Percentiles rank a stretch among this genome's conserved stretches.
Evolutionary conservation across 1,284 basidiomycete species (phyloP).

Genomic region (Violaceomyces palustris): DNA sequence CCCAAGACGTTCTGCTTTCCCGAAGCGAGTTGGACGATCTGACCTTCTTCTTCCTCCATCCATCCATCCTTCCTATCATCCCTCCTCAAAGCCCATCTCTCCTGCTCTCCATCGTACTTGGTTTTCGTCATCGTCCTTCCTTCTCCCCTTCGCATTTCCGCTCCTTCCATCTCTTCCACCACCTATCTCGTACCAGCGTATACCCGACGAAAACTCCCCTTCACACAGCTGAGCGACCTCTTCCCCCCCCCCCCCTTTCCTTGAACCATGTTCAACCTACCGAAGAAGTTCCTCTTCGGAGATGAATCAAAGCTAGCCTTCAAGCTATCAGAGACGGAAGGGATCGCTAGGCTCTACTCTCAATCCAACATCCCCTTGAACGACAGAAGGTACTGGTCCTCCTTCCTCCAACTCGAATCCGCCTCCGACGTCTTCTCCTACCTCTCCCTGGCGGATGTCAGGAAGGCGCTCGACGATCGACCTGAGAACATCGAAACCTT

Average conservation of each 20-base stretch:
- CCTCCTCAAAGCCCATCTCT: no score
- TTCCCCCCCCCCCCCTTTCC: neutral
- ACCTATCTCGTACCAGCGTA: no score
- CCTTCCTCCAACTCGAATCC: slow-evolving; percentile 30
- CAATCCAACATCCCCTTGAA: slow-evolving; percentile 37
- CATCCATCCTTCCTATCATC: no score
- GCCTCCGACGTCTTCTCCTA: slow-evolving; percentile 36
- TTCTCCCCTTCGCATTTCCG: no score
- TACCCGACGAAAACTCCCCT: no score
- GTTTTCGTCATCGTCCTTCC: no score
- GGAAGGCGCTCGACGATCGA: slow-evolving; percentile 20
- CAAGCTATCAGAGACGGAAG: slow-evolving; percentile 15
- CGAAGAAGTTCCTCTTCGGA: slow-evolving; percentile 26
- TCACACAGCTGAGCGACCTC: no score
- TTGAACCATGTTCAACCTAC: slow-evolving; percentile 16
- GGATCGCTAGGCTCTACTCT: slow-evolving; percentile 41
- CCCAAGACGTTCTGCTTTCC: no score
- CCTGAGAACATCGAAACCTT: slow-evolving; percentile 46
- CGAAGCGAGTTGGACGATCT: no score
- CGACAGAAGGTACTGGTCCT: slow-evolving; percentile 44
- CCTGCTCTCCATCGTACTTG: no score
- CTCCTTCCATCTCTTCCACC: no score
- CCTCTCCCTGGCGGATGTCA: slow-evolving; percentile 33
- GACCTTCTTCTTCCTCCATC: no score
- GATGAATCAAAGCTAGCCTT: slow-evolving; percentile 25